Base-by-base conservation (phyloP, 495 filamentous ascomycete species). In the Hypoxylon cercidicola region DNA sequence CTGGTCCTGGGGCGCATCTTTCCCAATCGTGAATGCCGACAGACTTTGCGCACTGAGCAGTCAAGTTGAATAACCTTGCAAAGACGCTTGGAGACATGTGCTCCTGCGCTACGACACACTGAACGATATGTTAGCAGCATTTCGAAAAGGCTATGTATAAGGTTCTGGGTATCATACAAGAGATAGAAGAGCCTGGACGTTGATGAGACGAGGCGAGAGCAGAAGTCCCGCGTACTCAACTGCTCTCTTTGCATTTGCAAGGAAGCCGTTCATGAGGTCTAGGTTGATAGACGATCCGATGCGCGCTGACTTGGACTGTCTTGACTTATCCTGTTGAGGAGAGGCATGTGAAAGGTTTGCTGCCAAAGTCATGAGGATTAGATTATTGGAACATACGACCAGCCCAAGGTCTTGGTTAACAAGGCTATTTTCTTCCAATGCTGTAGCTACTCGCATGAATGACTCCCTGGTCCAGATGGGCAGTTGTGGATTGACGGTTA, bases 111-210 rank as follows among this genome's bases (percentile, higher is more conserved):
- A 65, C 62, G 0, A 65, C 23, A 39, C 62, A 65, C 62, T 65
- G 49, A 4, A 7, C 19, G 8, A 7, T 0, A 28, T 51, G 15
- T 65, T 50, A 65, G 55, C 34, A 12, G 11, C 19, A 3, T 0
- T 44, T 34, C 47, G 11, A 0, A 6, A 11, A 44, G 46, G 11
- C 16, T 30, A 12, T 16, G 28, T 25, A 25, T 2, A 5, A 25
- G 23, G 23, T 25, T 2, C 1, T 16, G 7, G 19, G 6, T 3
- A 40, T 9, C 62, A n/a, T 60, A 65, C 62, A 18, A 65, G 18
- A 34, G 62, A 65, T 60, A 65, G n/a, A 11, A 65, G 62, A 13
- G 62, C 62, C 19, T 65, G 62, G 43, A 65, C 55, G n/a, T 65
- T 65, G 3, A 54, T 48, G 16, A 65, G 49, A 13, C 55, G 55